Evolutionary conservation across 805 yeast genomes (phyloP).

Genomic region (Lipomyces mesembrius): DNA sequence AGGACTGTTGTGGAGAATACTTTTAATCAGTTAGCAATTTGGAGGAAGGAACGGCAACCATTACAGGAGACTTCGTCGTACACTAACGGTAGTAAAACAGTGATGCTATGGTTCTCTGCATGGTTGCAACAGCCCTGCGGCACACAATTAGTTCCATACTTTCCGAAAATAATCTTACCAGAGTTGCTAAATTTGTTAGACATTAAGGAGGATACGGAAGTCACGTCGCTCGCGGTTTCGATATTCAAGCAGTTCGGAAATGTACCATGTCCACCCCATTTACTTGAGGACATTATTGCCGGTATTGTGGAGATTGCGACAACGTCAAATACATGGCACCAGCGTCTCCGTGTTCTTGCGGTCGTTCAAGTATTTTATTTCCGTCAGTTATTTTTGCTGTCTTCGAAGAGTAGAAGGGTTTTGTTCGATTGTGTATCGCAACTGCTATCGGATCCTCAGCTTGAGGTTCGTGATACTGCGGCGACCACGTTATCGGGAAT

Average conservation of each 20-base stretch:
- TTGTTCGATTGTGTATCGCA: slow-evolving; percentile 59
- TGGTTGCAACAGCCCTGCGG: slow-evolving; percentile 61
- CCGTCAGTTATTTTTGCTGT: slow-evolving; percentile 63
- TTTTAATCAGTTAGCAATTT: slow-evolving; percentile 51
- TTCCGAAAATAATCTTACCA: slow-evolving; percentile 64
- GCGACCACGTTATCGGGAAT: slow-evolving; percentile 78
- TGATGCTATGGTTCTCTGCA: slow-evolving; percentile 62
- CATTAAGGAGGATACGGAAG: slow-evolving; percentile 79
- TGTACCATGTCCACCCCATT: slow-evolving; percentile 51
- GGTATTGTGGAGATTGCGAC: slow-evolving; percentile 52
- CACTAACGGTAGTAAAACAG: slow-evolving; percentile 66
- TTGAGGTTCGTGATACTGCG: slow-evolving; percentile 76
- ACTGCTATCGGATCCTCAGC: slow-evolving; percentile 63
- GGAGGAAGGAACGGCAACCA: slow-evolving; percentile 30
- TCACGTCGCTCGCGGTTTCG: slow-evolving; percentile 51
- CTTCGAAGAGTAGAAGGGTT: slow-evolving; percentile 51
- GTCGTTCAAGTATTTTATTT: slow-evolving; percentile 74
- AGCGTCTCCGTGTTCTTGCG: slow-evolving; percentile 66
- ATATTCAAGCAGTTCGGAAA: slow-evolving; percentile 55
- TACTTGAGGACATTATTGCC: slow-evolving; percentile 52
- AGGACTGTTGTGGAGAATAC: slow-evolving; percentile 49
- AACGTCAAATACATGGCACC: slow-evolving; percentile 57
- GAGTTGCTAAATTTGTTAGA: slow-evolving; percentile 65
- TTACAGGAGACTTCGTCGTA: slow-evolving; percentile 50
- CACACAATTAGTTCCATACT: slow-evolving; percentile 56